These are phyloP conservation scores for Penicillium silybi DNA, from an alignment of 495 filamentous ascomycete genomes.

Conservation along the genomic window DNA sequence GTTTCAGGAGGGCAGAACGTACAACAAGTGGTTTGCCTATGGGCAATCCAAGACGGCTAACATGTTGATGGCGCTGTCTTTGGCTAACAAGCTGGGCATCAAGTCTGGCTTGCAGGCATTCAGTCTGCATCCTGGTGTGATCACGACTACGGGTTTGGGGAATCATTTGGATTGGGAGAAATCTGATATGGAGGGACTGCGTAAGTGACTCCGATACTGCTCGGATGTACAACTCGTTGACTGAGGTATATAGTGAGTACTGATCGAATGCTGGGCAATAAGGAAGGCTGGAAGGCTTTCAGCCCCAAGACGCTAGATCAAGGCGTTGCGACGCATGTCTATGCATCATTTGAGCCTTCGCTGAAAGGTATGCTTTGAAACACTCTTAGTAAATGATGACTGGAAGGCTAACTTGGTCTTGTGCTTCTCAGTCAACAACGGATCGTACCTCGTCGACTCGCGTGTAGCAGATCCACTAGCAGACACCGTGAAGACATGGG, in stretches of 20 bases:
- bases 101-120: constrained; percentile 27
- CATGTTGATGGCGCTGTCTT: constrained; percentile 47
- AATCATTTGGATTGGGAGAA: constrained; percentile 24
- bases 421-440: constrained; percentile 23
- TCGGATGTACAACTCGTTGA: neutral
- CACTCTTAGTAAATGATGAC: neutral
- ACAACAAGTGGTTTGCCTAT: constrained; percentile 52
- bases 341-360: constrained; percentile 54
- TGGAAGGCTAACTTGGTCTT: neutral
- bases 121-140: constrained; percentile 45
- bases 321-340: constrained; percentile 54
- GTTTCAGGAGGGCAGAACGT: constrained; percentile 41
- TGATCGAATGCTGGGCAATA: constrained; percentile 17
- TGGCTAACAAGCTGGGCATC: constrained; percentile 34
- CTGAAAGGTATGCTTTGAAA: constrained; percentile 34
- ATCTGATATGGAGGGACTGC: constrained; percentile 13
- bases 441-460: constrained; percentile 36
- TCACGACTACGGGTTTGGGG: constrained; percentile 21
- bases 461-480: constrained; percentile 32
- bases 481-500: constrained; percentile 32
- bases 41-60: constrained; percentile 58
- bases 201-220: neutral
- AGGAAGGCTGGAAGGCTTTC: constrained; percentile 31
- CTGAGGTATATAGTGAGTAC: constrained; percentile 2
- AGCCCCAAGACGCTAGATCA: constrained; percentile 43